Conservation (phyloP, 257 asterid genomes). For the Solanum neorickii region DNA sequence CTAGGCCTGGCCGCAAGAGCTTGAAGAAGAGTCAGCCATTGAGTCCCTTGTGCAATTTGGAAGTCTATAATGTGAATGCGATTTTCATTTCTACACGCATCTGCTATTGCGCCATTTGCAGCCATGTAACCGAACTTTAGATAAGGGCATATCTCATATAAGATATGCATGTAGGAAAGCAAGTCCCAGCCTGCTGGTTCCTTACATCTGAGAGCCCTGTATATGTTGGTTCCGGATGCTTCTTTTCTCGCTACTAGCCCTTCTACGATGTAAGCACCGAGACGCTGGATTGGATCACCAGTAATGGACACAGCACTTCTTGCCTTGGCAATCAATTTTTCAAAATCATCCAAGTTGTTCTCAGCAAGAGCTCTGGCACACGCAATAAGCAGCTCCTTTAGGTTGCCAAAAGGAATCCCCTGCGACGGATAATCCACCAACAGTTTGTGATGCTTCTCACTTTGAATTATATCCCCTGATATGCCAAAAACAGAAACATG, state of each 20-base stretch:
- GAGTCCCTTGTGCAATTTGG: constrained; percentile 91
- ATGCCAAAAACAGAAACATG: constrained; percentile 13
- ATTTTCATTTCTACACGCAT: constrained; percentile 70
- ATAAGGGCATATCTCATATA: constrained; percentile 85
- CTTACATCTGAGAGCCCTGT: constrained; percentile 61
- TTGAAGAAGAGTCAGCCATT: constrained; percentile 85
- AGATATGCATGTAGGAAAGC: constrained; percentile 73
- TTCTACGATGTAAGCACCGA: constrained; percentile 88
- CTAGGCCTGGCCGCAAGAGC: constrained; percentile 88
- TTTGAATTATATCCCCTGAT: constrained; percentile 12
- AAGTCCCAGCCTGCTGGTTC: constrained; percentile 65
- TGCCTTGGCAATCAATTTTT: constrained; percentile 33
- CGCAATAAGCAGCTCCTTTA: constrained; percentile 48
- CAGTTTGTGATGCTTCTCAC: constrained; percentile 21
- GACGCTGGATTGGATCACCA: constrained; percentile 92
- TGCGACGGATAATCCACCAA: constrained; percentile 16
- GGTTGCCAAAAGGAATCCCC: constrained; percentile 41
- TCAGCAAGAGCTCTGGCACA: constrained; percentile 74
- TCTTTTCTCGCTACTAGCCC: constrained; percentile 77
- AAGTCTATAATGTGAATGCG: constrained; percentile 78
- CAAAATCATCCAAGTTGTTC: constrained; percentile 35
- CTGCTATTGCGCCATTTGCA: constrained; percentile 93
- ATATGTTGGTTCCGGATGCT: constrained; percentile 69
- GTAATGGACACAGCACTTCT: constrained; percentile 54
- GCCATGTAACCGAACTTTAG: constrained; percentile 92